Evolutionary conservation across 345 rosid genomes (phyloP), one percentile per base, ranked within the genome.

Genomic region (Kandelia obovata): DNA sequence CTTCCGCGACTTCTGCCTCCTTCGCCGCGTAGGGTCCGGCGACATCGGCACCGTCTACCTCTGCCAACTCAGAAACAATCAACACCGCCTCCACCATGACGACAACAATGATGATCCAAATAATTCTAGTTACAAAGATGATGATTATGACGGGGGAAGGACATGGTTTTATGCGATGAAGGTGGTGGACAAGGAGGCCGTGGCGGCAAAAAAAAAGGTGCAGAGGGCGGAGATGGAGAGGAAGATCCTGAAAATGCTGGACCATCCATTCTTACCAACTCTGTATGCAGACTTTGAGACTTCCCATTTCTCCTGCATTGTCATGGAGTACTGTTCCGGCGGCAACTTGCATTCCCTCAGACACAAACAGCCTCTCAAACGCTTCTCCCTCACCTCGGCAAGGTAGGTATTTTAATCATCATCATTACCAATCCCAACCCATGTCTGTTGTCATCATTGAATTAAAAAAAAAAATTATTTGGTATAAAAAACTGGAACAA

Each of bases 311-410:
- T 88, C 96, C 39, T 92, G 99, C 73, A 83, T 95, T 67, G 92
- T 95, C 15, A 95, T 95, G 96, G 99, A 95, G 83, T 95, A 81
- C 72, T 95, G 97, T 66, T 83, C 96, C 58, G 97, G 96, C 15
- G 99, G 99, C 26, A 96, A 92, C 72, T 82, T 95, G 73, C 96
- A 92, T 62, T 85, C 96, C 39, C 81, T 95, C 76, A 77, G 92
- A 51, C 96, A 90, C 60, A 86, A 71, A 20, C 99, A 84, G 43
- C 87, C 87, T 21, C 71, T 66, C 37, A 81, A 82, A 30, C 83
- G 88, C 72, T 90, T 92, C 84, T 75, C 91, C 15, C 79, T 87
- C 26, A 62, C 67, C 78, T 85, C 97, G 68, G 87, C 94, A 39
- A 81, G 98, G 98, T 93, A 79, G 20, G 13, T 52, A 20, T 17